Evolutionary conservation across 768 basidiomycete genomes (phyloP).

Genomic region (Tylopilus subfusipes): DNA sequence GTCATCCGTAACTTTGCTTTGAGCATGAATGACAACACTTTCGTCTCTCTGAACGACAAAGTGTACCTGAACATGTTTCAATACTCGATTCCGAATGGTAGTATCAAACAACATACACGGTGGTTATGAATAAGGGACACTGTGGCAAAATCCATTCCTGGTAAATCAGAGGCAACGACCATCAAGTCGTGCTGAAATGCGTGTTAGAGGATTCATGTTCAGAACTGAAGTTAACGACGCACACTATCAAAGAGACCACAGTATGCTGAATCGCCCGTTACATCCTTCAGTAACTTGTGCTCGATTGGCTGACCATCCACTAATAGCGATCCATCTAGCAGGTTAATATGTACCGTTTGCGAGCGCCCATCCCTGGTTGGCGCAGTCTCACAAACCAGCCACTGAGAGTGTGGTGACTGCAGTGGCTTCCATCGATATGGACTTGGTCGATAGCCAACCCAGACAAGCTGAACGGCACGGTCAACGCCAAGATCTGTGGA

Average conservation of each 20-base stretch:
- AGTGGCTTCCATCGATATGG: constrained; percentile 18
- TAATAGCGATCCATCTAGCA: constrained; percentile 26
- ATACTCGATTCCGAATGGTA: too few species aligned
- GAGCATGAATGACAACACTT: background rate
- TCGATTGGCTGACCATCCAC: constrained; percentile 27
- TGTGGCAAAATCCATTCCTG: constrained; percentile 27
- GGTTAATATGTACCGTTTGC: constrained; percentile 22
- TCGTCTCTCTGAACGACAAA: constrained; percentile 8
- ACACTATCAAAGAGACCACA: constrained; percentile 21
- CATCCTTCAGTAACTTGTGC: constrained; percentile 14
- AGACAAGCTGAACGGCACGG: constrained; percentile 17
- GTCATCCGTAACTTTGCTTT: background rate
- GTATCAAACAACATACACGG: background rate
- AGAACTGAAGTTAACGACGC: background rate
- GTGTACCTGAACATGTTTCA: constrained; percentile 14
- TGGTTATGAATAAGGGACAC: constrained; percentile 9
- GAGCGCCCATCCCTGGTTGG: constrained; percentile 2
- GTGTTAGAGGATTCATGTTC: background rate
- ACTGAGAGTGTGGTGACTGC: constrained; percentile 14
- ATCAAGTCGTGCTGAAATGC: background rate
- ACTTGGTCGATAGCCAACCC: constrained; percentile 24
- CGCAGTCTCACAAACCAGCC: constrained; percentile 22
- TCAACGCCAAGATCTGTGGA: constrained; percentile 9
- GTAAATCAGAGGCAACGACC: constrained; percentile 10
- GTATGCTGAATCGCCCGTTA: constrained; percentile 21